Evolutionary conservation across 306 rosid genomes (phyloP).

Genomic region (Dryas octopetala): DNA sequence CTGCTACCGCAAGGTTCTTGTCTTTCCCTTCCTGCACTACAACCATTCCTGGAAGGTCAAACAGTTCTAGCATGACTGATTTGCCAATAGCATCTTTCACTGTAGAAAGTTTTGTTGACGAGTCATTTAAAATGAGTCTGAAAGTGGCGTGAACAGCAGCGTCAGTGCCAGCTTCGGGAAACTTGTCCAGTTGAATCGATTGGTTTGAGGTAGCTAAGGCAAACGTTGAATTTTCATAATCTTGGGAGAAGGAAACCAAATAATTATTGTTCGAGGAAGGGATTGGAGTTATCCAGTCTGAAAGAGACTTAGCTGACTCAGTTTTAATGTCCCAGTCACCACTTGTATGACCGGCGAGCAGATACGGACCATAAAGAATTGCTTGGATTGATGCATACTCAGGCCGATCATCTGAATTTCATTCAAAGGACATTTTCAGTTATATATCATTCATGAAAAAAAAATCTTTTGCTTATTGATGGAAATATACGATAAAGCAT

Average conservation of each 20-base stretch:
- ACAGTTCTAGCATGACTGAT: conserved; percentile 64
- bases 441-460: not conserved
- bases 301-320: conserved; percentile 22
- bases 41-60: conserved; percentile 65
- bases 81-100: conserved; percentile 28
- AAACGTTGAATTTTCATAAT: conserved; percentile 31
- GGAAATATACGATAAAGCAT: not conserved
- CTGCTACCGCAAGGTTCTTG: conserved; percentile 39
- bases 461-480: not conserved
- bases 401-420: conserved; percentile 71
- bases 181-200: conserved; percentile 44
- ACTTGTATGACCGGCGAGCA: conserved; percentile 62
- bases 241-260: conserved; percentile 56
- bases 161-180: conserved; percentile 55
- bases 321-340: conserved; percentile 56
- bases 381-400: conserved; percentile 64
- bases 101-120: conserved; percentile 24
- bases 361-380: conserved; percentile 76
- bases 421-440: conserved; percentile 28
- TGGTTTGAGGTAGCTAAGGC: conserved; percentile 54
- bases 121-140: conserved; percentile 51
- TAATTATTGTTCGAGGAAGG: conserved; percentile 49
- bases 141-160: conserved; percentile 54
- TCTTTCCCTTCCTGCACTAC: conserved; percentile 52
- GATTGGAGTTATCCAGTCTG: conserved; percentile 71